These are phyloP conservation scores for Herpetomonas tarakana DNA, from an alignment of 208 protist genomes.

Conservation along the genomic window DNA sequence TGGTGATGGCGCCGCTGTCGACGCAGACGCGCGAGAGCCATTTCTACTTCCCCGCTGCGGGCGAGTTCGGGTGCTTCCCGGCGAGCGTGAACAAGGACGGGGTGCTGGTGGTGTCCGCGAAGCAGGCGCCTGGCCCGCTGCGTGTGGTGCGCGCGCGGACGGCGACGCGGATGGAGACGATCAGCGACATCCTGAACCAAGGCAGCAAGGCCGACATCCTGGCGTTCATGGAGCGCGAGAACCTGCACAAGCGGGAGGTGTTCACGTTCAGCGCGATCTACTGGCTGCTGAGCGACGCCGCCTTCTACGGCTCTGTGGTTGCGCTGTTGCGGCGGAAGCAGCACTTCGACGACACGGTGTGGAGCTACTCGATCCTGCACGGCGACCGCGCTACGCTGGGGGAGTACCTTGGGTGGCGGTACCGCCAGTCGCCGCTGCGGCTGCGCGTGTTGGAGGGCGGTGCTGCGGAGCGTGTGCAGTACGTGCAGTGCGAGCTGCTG, in stretches of 20 bases:
- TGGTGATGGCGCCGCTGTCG: slow-evolving; percentile 8
- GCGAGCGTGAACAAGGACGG: slow-evolving; percentile 15
- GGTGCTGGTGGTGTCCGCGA: slow-evolving; percentile 3
- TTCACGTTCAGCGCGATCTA: slow-evolving; percentile 8
- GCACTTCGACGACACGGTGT: slow-evolving; percentile 9
- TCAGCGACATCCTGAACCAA: slow-evolving; percentile 12
- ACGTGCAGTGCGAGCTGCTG: slow-evolving; percentile 1
- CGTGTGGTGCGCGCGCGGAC: slow-evolving; percentile 5
- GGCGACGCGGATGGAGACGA: slow-evolving; percentile 7
- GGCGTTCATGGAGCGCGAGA: slow-evolving; percentile 11
- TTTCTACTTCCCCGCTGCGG: slow-evolving; percentile 16
- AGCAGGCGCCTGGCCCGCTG: neutral
- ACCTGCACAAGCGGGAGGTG: slow-evolving; percentile 8
- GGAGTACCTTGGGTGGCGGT: slow-evolving; percentile 7
- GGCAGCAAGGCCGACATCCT: slow-evolving; percentile 8
- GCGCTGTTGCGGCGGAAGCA: slow-evolving; percentile 1
- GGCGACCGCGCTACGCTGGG: slow-evolving; percentile 5
- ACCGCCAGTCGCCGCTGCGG: neutral
- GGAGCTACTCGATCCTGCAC: slow-evolving; percentile 16
- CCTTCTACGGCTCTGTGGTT: slow-evolving; percentile 11
- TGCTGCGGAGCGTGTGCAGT: slow-evolving; percentile 3
- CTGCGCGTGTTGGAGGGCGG: neutral
- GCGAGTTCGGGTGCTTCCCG: slow-evolving; percentile 12
- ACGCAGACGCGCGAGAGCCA: slow-evolving; percentile 7
- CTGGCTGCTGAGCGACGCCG: slow-evolving; percentile 9